Percentiles rank a stretch among this genome's conserved stretches.
Evolutionary conservation across 768 basidiomycete species (phyloP).

Genomic region (Termitomyces titanicus): DNA sequence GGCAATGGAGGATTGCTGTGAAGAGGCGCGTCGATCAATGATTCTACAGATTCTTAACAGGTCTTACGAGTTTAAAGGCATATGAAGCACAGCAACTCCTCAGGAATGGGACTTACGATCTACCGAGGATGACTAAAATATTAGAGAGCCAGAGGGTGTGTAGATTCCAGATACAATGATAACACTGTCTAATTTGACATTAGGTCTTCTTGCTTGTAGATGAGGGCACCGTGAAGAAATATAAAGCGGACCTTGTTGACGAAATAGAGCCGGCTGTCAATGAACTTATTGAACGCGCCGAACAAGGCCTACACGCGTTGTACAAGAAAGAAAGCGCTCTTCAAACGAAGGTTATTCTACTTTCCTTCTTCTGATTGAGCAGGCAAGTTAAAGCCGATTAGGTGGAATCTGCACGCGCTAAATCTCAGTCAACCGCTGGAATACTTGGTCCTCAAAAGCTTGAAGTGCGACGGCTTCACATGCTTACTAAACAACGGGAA

Average conservation of each 20-base stretch:
- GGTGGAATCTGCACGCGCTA: constrained; percentile 54
- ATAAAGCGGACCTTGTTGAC: constrained; percentile 72
- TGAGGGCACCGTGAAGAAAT: constrained; percentile 66
- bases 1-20: constrained; percentile 79
- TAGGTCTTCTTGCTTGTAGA: constrained; percentile 76
- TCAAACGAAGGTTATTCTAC: constrained; percentile 55
- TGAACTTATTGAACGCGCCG: constrained; percentile 68
- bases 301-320: constrained; percentile 60
- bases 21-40: constrained; percentile 46
- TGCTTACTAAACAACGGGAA: constrained; percentile 63
- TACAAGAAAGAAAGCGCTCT: constrained; percentile 59
- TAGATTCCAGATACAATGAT: neutral
- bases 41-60: neutral
- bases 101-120: constrained; percentile 65
- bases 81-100: constrained; percentile 68
- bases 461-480: constrained; percentile 62
- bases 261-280: constrained; percentile 80
- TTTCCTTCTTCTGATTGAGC: neutral
- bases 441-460: constrained; percentile 58
- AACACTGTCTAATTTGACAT: neutral
- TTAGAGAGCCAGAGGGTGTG: constrained; percentile 64
- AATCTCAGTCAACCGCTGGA: constrained; percentile 41
- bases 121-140: constrained; percentile 67
- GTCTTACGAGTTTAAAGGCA: constrained; percentile 34
- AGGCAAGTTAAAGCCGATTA: constrained; percentile 19